Conservation (phyloP, 1,284 basidiomycete genomes). For the Boletellus deceptivus region DNA sequence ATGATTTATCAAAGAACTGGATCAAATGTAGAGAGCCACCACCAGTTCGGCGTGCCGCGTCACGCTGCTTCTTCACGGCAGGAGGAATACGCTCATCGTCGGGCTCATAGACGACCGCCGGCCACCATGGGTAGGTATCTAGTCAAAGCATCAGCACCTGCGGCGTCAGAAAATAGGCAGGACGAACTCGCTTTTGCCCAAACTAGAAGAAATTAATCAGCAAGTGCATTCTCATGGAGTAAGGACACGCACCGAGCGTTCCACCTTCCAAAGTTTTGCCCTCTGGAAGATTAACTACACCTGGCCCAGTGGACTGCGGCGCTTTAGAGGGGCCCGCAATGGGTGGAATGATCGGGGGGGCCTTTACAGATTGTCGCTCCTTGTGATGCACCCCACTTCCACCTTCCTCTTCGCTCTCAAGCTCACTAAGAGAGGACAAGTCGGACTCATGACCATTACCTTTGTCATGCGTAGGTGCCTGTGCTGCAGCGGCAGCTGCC, state of each 20-base stretch:
- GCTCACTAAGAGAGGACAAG: slow-evolving; percentile 29
- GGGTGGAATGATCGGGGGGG: slow-evolving; percentile 1
- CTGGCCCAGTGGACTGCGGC: slow-evolving; percentile 19
- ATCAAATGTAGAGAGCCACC: slow-evolving; percentile 51
- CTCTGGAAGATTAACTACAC: slow-evolving; percentile 27
- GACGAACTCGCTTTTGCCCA: slow-evolving; percentile 60
- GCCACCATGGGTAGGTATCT: slow-evolving; percentile 69
- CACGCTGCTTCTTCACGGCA: slow-evolving; percentile 43
- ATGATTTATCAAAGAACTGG: slow-evolving; percentile 63
- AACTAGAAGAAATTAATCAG: slow-evolving; percentile 37
- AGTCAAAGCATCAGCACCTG: slow-evolving; percentile 9
- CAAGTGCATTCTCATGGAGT: not conserved
- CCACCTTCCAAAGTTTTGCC: slow-evolving; percentile 43
- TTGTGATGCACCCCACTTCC: slow-evolving; percentile 1
- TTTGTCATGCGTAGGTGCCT: slow-evolving; percentile 2
- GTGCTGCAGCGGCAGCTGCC: slow-evolving; percentile 15
- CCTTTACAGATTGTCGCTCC: slow-evolving; percentile 1
- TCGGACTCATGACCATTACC: slow-evolving; percentile 25
- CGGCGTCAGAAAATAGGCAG: not conserved
- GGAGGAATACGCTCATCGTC: slow-evolving; percentile 52
- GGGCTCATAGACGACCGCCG: slow-evolving; percentile 55
- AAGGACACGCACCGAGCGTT: slow-evolving; percentile 47
- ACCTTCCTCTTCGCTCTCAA: slow-evolving; percentile 28
- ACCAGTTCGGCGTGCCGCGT: slow-evolving; percentile 29
- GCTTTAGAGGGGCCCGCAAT: slow-evolving; percentile 5